phyloP scores from a whole-genome alignment of 805 yeast species.

The Metschnikowia lochheadii region DNA sequence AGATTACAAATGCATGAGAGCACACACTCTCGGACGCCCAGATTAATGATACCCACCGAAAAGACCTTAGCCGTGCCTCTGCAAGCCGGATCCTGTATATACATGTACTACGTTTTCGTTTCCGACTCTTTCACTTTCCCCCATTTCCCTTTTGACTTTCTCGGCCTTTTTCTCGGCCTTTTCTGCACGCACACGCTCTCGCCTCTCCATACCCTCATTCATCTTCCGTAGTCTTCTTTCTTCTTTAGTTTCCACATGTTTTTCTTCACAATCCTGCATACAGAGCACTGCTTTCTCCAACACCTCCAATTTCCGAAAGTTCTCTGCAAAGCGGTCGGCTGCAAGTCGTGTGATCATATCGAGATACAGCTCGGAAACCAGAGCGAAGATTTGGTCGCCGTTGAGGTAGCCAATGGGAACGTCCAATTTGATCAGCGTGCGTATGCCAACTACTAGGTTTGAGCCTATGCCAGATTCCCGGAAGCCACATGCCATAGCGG shows the following conservation, averaged over 20 bases:
- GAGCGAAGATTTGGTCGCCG: slow-evolving; percentile 27
- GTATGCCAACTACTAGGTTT: slow-evolving; percentile 71
- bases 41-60: neutral
- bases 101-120: neutral
- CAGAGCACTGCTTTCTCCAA: slow-evolving; percentile 41
- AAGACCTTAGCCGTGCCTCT: too few relatives aligned
- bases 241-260: slow-evolving; percentile 48
- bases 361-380: slow-evolving; percentile 54
- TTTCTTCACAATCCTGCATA: slow-evolving; percentile 17
- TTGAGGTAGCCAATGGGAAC: slow-evolving; percentile 65
- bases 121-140: neutral
- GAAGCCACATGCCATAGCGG: slow-evolving; percentile 82
- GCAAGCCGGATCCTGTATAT: neutral
- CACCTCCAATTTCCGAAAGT: slow-evolving; percentile 50
- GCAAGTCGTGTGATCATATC: slow-evolving; percentile 51
- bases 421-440: slow-evolving; percentile 71
- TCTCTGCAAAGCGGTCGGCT: slow-evolving; percentile 61
- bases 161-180: slow-evolving; percentile 11
- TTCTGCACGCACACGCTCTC: slow-evolving; percentile 17
- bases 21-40: neutral
- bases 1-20: neutral
- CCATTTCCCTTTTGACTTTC: neutral
- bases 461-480: slow-evolving; percentile 84
- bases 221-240: slow-evolving; percentile 52
- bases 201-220: slow-evolving; percentile 40